Evolutionary conservation across 805 yeast genomes (phyloP).

Genomic region (Ogataea minuta): DNA sequence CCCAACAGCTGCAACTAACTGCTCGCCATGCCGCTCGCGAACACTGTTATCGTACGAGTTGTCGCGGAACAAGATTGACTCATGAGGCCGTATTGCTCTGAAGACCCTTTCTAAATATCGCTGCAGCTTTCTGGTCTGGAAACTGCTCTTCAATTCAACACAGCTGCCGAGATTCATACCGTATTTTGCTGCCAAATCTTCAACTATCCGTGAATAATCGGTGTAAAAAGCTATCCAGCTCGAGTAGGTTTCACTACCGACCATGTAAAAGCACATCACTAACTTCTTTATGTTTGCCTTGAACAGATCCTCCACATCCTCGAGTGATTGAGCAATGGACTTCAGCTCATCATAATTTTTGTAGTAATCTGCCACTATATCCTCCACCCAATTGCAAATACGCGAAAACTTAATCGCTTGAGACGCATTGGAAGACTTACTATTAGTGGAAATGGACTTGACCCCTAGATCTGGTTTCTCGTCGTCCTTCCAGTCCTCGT

Average conservation of each 20-base stretch:
- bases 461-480: conserved; percentile 20
- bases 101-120: conserved; percentile 9
- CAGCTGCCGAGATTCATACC: conserved; percentile 22
- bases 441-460: conserved; percentile 21
- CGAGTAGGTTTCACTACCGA: conserved; percentile 25
- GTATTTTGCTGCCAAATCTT: conserved; percentile 18
- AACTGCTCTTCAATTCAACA: conserved; percentile 23
- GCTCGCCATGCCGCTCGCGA: conserved; percentile 8
- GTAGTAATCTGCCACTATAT: conserved; percentile 21
- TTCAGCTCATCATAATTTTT: conserved; percentile 19
- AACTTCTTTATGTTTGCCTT: conserved; percentile 29
- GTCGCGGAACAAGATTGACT: conserved; percentile 20
- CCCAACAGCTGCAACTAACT: conserved; percentile 13
- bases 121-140: conserved; percentile 13
- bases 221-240: conserved; percentile 31
- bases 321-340: conserved; percentile 10
- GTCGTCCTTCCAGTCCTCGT: conserved; percentile 29
- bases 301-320: conserved; percentile 26
- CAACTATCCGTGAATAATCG: conserved; percentile 30
- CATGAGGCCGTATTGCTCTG: conserved; percentile 17
- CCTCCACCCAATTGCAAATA: conserved; percentile 15
- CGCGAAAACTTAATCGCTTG: conserved; percentile 17
- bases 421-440: conserved; percentile 14
- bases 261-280: conserved; percentile 27
- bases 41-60: conserved; percentile 16